These are phyloP conservation scores for Polytolypa hystricis DNA, from an alignment of 2,329 filamentous ascomycete species.

Conservation along the genomic window DNA sequence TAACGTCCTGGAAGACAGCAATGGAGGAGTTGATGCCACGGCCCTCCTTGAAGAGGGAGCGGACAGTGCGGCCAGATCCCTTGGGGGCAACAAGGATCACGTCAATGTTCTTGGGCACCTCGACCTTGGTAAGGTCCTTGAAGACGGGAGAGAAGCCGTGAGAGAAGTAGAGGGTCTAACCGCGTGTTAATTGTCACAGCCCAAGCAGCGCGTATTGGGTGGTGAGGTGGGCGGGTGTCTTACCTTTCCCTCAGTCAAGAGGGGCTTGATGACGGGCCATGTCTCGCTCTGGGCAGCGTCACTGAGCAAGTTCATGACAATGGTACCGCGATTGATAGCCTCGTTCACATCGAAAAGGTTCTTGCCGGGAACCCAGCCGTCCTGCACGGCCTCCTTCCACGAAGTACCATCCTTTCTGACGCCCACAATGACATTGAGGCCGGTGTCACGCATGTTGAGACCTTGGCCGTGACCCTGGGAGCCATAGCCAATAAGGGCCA, in stretches of 20 bases:
- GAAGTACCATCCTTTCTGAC: constrained; percentile 97
- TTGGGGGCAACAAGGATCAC: constrained; percentile 99
- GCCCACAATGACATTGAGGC: constrained; percentile 96
- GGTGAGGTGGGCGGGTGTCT: constrained; percentile 18
- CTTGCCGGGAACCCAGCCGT: constrained; percentile 96
- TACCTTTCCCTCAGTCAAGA: constrained; percentile 97
- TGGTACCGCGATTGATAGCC: constrained; percentile 84
- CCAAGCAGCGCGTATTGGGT: neutral
- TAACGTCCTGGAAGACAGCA: constrained; percentile 96
- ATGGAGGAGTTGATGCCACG: constrained; percentile 99
- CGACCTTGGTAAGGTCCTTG: constrained; percentile 98
- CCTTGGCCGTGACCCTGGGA: constrained; percentile 98
- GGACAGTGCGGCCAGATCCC: constrained; percentile 96
- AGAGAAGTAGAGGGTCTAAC: constrained; percentile 98
- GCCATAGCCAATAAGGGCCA: constrained; percentile 96
- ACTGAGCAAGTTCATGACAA: constrained; percentile 98
- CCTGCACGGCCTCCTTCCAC: constrained; percentile 93
- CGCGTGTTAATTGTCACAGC: constrained; percentile 8
- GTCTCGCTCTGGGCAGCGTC: constrained; percentile 98
- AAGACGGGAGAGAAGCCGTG: constrained; percentile 99
- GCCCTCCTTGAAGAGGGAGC: constrained; percentile 96
- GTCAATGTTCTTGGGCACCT: constrained; percentile 88
- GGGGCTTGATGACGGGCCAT: constrained; percentile 95
- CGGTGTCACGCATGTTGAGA: constrained; percentile 99
- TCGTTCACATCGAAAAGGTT: constrained; percentile 98